phyloP scores from a whole-genome alignment of 1,284 basidiomycete genomes.

The Puccinia sorghi region DNA sequence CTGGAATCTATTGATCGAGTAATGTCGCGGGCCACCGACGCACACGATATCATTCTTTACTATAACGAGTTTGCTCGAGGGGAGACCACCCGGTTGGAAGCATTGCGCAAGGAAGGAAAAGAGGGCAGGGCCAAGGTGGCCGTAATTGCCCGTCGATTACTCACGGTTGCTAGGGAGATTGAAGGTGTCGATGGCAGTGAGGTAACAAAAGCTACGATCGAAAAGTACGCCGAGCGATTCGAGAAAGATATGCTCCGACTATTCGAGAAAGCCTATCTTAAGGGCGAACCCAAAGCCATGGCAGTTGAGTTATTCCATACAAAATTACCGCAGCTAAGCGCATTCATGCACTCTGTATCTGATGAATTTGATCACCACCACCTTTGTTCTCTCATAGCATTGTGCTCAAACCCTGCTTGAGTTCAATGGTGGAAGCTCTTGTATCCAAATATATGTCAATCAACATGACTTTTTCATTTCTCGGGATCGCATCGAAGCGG shows the following conservation, averaged over 20 bases:
- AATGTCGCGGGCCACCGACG: conserved; percentile 86
- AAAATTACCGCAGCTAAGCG: too few relatives aligned
- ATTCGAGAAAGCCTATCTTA: conserved; percentile 91
- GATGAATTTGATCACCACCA: neutral
- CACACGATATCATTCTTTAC: conserved; percentile 90
- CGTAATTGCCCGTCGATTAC: conserved; percentile 80
- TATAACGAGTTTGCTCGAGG: conserved; percentile 89
- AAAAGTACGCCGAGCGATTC: conserved; percentile 95
- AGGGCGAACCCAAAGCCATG: conserved; percentile 99
- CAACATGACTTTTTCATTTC: conserved; percentile 98
- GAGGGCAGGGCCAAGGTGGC: conserved; percentile 87
- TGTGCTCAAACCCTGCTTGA: conserved; percentile 94
- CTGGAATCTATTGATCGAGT: conserved; percentile 92
- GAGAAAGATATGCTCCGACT: conserved; percentile 97
- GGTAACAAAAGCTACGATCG: conserved; percentile 81
- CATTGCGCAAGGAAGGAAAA: conserved; percentile 72
- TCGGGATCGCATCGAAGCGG: conserved; percentile 67
- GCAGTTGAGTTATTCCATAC: conserved; percentile 66
- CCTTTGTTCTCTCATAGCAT: conserved; percentile 65
- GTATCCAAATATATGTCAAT: conserved; percentile 98
- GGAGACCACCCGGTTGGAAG: conserved; percentile 75
- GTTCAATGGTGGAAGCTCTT: conserved; percentile 95
- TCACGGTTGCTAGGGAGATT: conserved; percentile 85
- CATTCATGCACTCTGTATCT: neutral
- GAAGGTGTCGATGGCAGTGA: conserved; percentile 65